A percentile compares a stretch with the other conserved stretches of the same genome.
Conservation (phyloP, 257 asterid species). For the Thymus mandschuricus region DNA sequence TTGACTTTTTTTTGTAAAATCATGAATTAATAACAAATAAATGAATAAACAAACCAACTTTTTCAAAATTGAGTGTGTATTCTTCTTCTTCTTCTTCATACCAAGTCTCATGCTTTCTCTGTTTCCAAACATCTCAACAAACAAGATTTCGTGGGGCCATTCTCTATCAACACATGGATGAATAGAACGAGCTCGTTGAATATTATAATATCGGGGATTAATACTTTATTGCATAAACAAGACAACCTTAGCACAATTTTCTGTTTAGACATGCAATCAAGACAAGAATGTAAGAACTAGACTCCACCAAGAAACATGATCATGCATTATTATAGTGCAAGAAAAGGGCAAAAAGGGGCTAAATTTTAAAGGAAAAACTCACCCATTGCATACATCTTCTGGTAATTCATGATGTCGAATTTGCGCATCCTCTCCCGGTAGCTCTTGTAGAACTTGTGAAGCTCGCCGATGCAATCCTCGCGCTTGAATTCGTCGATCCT, state of each 20-base stretch:
- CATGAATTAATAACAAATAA: constrained; percentile 14
- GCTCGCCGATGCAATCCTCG: constrained; percentile 77
- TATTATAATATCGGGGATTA: too few relatives aligned
- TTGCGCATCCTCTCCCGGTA: constrained; percentile 85
- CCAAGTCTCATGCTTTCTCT: constrained; percentile 39
- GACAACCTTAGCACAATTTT: background rate
- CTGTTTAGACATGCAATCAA: constrained; percentile 20
- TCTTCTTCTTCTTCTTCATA: constrained; percentile 29
- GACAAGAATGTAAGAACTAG: constrained; percentile 24
- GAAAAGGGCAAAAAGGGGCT: background rate
- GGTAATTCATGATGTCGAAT: constrained; percentile 90
- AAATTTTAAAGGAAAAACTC: background rate
- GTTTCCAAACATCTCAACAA: constrained; percentile 39
- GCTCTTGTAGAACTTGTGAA: constrained; percentile 79
- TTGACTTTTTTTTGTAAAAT: constrained; percentile 28
- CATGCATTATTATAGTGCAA: constrained; percentile 24
- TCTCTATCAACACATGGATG: background rate
- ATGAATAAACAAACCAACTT: constrained; percentile 6
- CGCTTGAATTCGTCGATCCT: constrained; percentile 77
- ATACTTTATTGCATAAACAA: constrained; percentile 1
- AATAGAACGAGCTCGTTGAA: too few relatives aligned
- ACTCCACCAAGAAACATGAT: constrained; percentile 10
- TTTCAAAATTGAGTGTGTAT: constrained; percentile 21
- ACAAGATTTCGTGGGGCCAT: constrained; percentile 56
- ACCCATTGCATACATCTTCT: constrained; percentile 99